A percentile compares a stretch with the other conserved stretches of the same genome.
phyloP scores from a whole-genome alignment of 148 eudicot genomes.

The Polygonum maritimum region DNA sequence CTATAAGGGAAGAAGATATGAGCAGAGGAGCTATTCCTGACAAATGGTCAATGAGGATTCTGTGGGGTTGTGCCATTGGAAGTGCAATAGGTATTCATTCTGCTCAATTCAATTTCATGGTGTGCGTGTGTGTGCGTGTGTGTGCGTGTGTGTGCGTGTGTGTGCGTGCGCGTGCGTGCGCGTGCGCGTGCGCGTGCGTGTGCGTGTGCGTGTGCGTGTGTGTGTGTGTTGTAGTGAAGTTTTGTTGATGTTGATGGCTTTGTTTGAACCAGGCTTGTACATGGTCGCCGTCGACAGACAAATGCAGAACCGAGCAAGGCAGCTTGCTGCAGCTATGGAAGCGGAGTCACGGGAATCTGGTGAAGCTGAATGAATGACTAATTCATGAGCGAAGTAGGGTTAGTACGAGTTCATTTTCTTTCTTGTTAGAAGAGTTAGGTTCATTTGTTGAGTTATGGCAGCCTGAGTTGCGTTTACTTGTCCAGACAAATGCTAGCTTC shows the following conservation, averaged over 20 bases:
- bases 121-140: not conserved
- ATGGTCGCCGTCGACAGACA: conserved; percentile 79
- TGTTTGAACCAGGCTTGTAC: conserved; percentile 40
- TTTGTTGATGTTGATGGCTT: not conserved
- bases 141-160: not conserved
- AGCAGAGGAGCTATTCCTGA: conserved; percentile 65
- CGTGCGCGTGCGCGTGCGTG: too few species aligned
- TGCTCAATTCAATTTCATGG: not conserved
- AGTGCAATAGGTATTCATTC: conserved; percentile 52
- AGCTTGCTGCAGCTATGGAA: conserved; percentile 36
- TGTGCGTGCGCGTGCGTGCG: too few species aligned
- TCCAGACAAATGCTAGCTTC: too few species aligned
- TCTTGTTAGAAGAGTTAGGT: not conserved
- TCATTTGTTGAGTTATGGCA: not conserved
- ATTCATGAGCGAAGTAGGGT: too few species aligned
- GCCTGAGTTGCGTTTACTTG: too few species aligned
- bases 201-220: not conserved
- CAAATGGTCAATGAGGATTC: conserved; percentile 81
- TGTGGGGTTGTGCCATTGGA: conserved; percentile 80
- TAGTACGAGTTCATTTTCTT: not conserved
- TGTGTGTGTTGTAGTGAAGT: not conserved
- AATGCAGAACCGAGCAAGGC: conserved; percentile 42
- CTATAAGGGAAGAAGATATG: conserved; percentile 28
- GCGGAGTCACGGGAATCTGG: conserved; percentile 10
- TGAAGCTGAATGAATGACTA: not conserved